Percentiles rank a stretch among this genome's conserved stretches.
These are phyloP conservation scores for Spergularia marina DNA, from an alignment of 148 eudicot genomes.

Conservation along the genomic window DNA sequence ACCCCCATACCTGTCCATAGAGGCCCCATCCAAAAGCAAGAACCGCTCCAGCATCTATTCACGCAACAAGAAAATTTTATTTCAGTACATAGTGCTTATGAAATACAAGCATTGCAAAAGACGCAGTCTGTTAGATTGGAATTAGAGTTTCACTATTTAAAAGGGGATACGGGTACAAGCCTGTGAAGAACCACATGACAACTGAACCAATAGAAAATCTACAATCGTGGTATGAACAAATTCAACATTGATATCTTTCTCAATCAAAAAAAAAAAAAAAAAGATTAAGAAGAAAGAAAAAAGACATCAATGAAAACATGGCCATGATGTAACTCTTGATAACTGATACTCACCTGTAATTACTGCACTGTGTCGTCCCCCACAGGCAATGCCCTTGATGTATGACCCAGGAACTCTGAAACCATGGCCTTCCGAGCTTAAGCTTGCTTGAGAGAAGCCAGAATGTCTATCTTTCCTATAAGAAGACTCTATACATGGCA, in stretches of 20 bases:
- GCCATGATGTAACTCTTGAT: not conserved
- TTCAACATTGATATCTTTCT: not conserved
- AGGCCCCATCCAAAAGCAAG: conserved; percentile 98
- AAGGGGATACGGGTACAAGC: not conserved
- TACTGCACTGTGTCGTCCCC: conserved; percentile 97
- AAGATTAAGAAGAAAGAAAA: not conserved
- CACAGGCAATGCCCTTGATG: conserved; percentile 87
- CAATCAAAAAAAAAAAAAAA: not conserved
- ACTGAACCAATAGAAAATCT: not conserved
- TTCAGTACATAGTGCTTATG: not conserved
- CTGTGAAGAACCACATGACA: not conserved
- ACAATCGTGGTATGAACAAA: not conserved
- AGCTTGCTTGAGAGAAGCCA: conserved; percentile 40
- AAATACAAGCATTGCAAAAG: not conserved
- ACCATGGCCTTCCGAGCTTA: conserved; percentile 54
- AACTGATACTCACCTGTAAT: conserved; percentile 60
- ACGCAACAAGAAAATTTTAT: conserved; percentile 9
- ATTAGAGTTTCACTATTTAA: not conserved
- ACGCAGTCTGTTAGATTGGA: no score
- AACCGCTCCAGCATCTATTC: conserved; percentile 88
- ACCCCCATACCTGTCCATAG: conserved; percentile 77
- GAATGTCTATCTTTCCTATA: conserved; percentile 54
- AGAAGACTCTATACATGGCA: conserved; percentile 78
- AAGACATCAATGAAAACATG: not conserved
- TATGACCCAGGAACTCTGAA: conserved; percentile 73